Percentiles rank a stretch among this genome's conserved stretches.
Conservation (phyloP, 169 alveolate species). For the Plasmodium yoelii region DNA sequence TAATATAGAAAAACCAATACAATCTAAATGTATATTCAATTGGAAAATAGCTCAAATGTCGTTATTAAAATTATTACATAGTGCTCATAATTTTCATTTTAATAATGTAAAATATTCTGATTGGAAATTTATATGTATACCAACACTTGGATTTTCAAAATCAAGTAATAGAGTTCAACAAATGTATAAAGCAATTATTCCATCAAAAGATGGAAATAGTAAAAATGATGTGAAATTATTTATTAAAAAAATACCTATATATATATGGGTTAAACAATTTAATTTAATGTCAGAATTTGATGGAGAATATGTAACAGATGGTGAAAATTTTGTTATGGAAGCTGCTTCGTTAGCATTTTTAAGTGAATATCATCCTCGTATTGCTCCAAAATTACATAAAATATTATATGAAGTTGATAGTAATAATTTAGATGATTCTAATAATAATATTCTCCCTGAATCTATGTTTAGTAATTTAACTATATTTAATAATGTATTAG, state of each 20-base stretch:
- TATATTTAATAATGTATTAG: slow-evolving; percentile 62
- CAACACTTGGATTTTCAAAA: slow-evolving; percentile 82
- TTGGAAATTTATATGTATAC: slow-evolving; percentile 79
- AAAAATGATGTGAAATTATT: slow-evolving; percentile 74
- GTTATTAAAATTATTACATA: slow-evolving; percentile 16
- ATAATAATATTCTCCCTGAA: neutral
- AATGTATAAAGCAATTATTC: slow-evolving; percentile 75
- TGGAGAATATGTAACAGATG: slow-evolving; percentile 87
- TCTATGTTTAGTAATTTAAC: slow-evolving; percentile 29
- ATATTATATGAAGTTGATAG: slow-evolving; percentile 79
- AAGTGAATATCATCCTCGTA: slow-evolving; percentile 74
- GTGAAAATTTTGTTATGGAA: slow-evolving; percentile 88
- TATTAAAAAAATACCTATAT: slow-evolving; percentile 82
- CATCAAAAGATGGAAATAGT: slow-evolving; percentile 25
- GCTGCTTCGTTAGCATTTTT: slow-evolving; percentile 86
- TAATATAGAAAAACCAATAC: slow-evolving; percentile 33
- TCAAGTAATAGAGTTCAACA: slow-evolving; percentile 83
- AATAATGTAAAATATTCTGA: slow-evolving; percentile 78
- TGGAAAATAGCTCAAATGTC: slow-evolving; percentile 40
- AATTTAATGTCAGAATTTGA: slow-evolving; percentile 80
- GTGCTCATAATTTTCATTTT: slow-evolving; percentile 66
- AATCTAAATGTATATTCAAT: slow-evolving; percentile 49
- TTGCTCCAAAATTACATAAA: slow-evolving; percentile 82
- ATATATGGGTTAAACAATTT: slow-evolving; percentile 85
- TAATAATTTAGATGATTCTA: slow-evolving; percentile 2